These are phyloP conservation scores for Fusarium beomiforme DNA, from an alignment of 2,329 filamentous ascomycete species.

Conservation along the genomic window DNA sequence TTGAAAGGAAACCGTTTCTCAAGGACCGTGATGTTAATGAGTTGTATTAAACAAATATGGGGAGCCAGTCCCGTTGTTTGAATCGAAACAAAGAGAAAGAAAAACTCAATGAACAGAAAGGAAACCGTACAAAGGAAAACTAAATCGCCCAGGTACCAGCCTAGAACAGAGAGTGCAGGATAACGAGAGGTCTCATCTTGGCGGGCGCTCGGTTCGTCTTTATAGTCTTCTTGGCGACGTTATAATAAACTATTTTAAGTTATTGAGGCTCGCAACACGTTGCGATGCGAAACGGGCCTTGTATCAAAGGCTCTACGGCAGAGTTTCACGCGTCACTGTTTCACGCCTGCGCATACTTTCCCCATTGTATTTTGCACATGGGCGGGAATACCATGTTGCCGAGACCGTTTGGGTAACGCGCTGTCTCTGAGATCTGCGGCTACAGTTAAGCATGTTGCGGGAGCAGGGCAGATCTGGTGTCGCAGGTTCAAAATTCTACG, in stretches of 20 bases:
- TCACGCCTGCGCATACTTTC: background rate
- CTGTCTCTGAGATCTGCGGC: conserved; percentile 3
- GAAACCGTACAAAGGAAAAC: conserved; percentile 13
- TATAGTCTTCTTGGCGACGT: background rate
- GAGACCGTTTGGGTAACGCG: background rate
- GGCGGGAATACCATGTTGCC: background rate
- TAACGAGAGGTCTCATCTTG: background rate
- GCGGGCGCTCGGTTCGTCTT: background rate
- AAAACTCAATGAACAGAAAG: conserved; percentile 10
- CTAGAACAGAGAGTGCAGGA: conserved; percentile 22
- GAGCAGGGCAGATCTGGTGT: conserved; percentile 5
- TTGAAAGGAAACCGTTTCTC: background rate
- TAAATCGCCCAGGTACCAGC: conserved; percentile 24
- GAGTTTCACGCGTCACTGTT: conserved; percentile 15
- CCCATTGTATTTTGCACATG: background rate
- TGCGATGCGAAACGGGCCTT: conserved; percentile 4
- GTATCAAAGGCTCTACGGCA: conserved; percentile 1
- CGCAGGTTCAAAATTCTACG: background rate
- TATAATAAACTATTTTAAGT: conserved; percentile 32
- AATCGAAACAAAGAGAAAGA: background rate
- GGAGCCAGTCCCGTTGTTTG: conserved; percentile 9
- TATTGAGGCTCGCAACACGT: background rate
- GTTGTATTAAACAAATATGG: background rate
- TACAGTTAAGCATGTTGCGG: conserved; percentile 9
- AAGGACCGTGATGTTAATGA: background rate